Evolutionary conservation across 345 rosid species (phyloP).

Genomic region (Brassica juncea): DNA sequence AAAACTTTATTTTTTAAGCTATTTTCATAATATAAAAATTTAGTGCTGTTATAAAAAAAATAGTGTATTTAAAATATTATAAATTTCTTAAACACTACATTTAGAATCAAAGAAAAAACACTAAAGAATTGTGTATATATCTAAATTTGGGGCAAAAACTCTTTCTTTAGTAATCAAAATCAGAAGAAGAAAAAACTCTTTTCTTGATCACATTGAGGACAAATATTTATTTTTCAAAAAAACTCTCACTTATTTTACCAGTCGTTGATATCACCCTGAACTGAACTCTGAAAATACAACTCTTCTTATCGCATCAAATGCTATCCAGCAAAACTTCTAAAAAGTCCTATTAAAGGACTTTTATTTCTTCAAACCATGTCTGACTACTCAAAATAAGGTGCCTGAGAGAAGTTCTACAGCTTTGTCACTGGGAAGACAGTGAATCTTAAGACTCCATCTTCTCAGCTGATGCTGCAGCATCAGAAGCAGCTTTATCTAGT

Average conservation of each 20-base stretch:
- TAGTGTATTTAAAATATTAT: too few species aligned
- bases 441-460: slow-evolving; percentile 37
- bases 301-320: background rate
- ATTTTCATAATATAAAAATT: too few species aligned
- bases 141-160: too few species aligned
- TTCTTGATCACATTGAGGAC: background rate
- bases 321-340: background rate
- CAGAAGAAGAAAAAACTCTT: too few species aligned
- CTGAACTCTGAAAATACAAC: background rate
- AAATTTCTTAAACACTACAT: too few species aligned
- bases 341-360: background rate
- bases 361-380: slow-evolving; percentile 4
- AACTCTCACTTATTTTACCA: background rate
- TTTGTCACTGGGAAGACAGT: slow-evolving; percentile 14
- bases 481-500: slow-evolving; percentile 69
- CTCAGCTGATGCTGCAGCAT: slow-evolving; percentile 62
- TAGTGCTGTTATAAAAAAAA: too few species aligned
- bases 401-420: background rate
- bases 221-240: background rate
- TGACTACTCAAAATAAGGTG: slow-evolving; percentile 3
- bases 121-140: too few species aligned
- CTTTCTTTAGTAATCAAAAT: too few species aligned
- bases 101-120: too few species aligned
- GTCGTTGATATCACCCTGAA: background rate
- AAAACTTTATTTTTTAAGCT: too few species aligned